Base-by-base conservation (phyloP, 164 flowering plant genomes). In the Akebia trifoliata region DNA sequence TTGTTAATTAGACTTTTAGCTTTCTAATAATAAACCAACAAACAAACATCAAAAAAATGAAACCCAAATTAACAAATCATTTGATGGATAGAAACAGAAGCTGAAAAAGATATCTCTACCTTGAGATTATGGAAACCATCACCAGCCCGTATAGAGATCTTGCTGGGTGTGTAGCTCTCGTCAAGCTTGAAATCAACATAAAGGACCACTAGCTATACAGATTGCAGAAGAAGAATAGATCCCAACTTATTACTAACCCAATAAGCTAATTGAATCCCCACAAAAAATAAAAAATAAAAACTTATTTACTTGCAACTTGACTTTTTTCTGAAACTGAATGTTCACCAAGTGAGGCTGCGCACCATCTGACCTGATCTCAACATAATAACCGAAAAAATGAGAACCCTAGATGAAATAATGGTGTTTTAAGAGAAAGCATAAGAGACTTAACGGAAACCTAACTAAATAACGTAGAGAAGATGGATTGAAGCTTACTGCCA, bases 161-260 rank as follows among this genome's bases (percentile, higher is more conserved):
- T 73, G 59, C 60, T 73, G 4, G 73, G 76, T 1, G 73, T 73
- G 43, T 73, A 74, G 57, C 68, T 93, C 75, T 93, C 99, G 61
- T 93, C 99, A 37, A 86, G 90, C 85, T 87, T 93, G 75, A 82
- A 93, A 83, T 93, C 96, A 56, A 87, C 92, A 70, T 93, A 93
- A 0, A 93, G 64, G 1, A 74, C 96, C 45, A 90, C 87, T 59
- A 87, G 64, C 87, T 90, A 53, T 12, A 63, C 20, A 56, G 26
- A 18, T 25, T 2, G n/a, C 2, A 25, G 12, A 31, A 18, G 12
- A 50, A 31, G 14, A 30, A 29, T 44, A 22, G 8, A 14, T 15
- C 26, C 37, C 46, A n/a, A 21, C 17, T 17, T 7, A n/a, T n/a
- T n/a, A n/a, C n/a, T n/a, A n/a, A n/a, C n/a, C n/a, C n/a, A n/a